These are phyloP conservation scores for Sporothrix curviconia DNA, from an alignment of 2,329 filamentous ascomycete genomes.

Conservation along the genomic window DNA sequence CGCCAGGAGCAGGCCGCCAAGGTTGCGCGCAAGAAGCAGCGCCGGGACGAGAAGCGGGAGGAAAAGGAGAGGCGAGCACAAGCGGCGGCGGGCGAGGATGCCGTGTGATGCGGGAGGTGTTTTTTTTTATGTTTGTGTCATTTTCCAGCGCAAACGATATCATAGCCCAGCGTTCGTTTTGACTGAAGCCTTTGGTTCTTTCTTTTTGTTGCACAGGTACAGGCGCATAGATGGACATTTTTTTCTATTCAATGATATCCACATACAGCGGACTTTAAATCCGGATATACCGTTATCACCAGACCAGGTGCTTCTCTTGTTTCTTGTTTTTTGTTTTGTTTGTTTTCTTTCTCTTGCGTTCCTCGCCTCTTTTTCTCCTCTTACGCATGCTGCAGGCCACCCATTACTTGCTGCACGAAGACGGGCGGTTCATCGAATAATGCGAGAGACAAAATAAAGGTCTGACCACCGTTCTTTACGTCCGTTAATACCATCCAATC, in stretches of 20 bases:
- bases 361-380: background rate
- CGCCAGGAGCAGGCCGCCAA: slow-evolving; percentile 22
- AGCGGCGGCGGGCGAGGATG: background rate
- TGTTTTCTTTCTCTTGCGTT: background rate
- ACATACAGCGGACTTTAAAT: background rate
- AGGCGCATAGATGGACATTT: too few species aligned
- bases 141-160: too few species aligned
- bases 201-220: background rate
- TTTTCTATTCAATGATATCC: too few species aligned
- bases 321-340: too few species aligned
- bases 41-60: background rate
- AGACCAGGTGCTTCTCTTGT: too few species aligned
- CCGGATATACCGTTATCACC: background rate
- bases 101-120: background rate
- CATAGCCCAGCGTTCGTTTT: too few species aligned
- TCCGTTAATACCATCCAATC: too few species aligned
- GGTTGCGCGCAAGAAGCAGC: background rate
- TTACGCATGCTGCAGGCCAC: too few species aligned
- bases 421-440: too few species aligned
- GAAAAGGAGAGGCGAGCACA: background rate
- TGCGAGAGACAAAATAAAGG: too few species aligned
- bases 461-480: too few species aligned
- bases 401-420: too few species aligned
- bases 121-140: background rate
- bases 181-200: background rate